Base-by-base conservation (phyloP, 331 rosid species). In the Telfairia occidentalis region DNA sequence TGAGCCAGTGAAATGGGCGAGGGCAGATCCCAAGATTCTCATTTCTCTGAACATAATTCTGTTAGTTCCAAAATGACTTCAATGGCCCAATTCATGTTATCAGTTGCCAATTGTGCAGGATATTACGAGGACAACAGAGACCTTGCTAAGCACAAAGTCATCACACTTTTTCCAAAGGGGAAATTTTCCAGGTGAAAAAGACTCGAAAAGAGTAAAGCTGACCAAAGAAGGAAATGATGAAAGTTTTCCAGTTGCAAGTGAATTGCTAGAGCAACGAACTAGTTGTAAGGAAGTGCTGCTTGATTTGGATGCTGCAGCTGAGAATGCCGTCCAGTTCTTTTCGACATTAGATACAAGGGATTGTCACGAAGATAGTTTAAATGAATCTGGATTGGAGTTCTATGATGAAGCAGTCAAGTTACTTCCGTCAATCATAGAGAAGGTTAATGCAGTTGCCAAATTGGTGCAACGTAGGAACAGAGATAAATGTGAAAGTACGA, bases 291-390 rank as follows among this genome's bases (percentile, higher is more conserved):
- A 87, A 84, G 94, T 85, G 66, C 49, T 88, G 35, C 75, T 75
- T 37, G 79, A 81, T 29, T 81, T 86, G 85, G 82, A 85, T 82
- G 79, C 80, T 16, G 91, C 89, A 66, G 88, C 91, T 18, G 89
- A 86, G 78, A 84, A 57, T 60, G 83, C 80, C 9, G n/a, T 79
- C 76, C 81, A 61, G 71, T 74, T 79, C 45, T 76, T 85, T 82
- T 77, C 79, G 42, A 76, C 65, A 65, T 71, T 85, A 35, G 83
- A 59, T 58, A 23, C 32, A 34, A 40, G 24, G 21, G 24, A 49
- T 72, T 79, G 71, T 10, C 60, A 83, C 16, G 83, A 84, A 76
- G 85, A 82, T 52, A 30, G 73, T 43, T 71, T 76, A 43, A 54
- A 66, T 0, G 84, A 42, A 78, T 37, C 74, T 24, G 83, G 60